Evolutionary conservation across 106 monocot genomes (phyloP).

Genomic region (Platanthera guangdongensis): DNA sequence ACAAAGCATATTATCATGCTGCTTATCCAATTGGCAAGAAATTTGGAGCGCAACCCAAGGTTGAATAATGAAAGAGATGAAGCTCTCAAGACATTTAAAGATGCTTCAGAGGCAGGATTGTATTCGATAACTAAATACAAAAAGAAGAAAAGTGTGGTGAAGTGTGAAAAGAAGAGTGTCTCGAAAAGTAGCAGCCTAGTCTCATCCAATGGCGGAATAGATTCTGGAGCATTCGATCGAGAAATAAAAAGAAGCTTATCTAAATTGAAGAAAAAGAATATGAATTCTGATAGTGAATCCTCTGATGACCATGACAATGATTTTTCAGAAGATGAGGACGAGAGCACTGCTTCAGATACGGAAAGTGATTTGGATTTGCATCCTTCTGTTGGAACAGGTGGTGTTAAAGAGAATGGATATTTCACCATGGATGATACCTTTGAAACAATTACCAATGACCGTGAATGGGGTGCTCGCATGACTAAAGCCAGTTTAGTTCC

Average conservation of each 20-base stretch:
- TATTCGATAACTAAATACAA: slow-evolving; percentile 45
- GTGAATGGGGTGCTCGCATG: slow-evolving; percentile 99
- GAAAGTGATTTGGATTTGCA: slow-evolving; percentile 68
- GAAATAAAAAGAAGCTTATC: slow-evolving; percentile 73
- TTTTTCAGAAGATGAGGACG: slow-evolving; percentile 56
- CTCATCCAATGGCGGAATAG: slow-evolving; percentile 44
- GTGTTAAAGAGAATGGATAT: slow-evolving; percentile 36
- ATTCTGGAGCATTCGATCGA: slow-evolving; percentile 44
- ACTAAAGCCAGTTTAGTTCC: slow-evolving; percentile 98
- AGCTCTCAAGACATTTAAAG: slow-evolving; percentile 24
- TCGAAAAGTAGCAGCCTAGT: slow-evolving; percentile 19
- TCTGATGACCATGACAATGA: slow-evolving; percentile 66
- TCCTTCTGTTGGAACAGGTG: slow-evolving; percentile 24
- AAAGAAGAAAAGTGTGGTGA: slow-evolving; percentile 43
- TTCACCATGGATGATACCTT: slow-evolving; percentile 45
- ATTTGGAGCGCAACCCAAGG: slow-evolving; percentile 50
- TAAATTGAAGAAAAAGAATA: slow-evolving; percentile 59
- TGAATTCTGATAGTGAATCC: slow-evolving; percentile 77
- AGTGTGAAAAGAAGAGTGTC: slow-evolving; percentile 39
- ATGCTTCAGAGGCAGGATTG: slow-evolving; percentile 30
- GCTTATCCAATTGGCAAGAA: slow-evolving; percentile 69
- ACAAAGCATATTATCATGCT: slow-evolving; percentile 58
- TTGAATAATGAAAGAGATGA: slow-evolving; percentile 37
- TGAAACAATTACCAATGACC: slow-evolving; percentile 60
- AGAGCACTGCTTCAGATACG: slow-evolving; percentile 69